phyloP scores from a whole-genome alignment of 1,284 basidiomycete genomes.

The Pholiota adiposa region DNA sequence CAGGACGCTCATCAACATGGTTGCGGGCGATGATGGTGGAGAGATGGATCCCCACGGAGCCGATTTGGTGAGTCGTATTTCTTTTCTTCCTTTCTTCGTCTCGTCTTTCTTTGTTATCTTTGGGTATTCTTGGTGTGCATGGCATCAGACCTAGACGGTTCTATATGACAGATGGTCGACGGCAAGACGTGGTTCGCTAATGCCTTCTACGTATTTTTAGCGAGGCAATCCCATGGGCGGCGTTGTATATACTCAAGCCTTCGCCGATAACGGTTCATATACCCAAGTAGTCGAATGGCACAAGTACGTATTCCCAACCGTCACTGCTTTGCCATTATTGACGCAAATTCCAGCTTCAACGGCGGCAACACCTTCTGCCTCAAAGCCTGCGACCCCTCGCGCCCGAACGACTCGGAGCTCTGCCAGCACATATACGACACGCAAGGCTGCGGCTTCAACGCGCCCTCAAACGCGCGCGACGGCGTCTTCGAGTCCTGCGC shows the following conservation, averaged over 20 bases:
- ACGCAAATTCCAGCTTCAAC: conserved; percentile 51
- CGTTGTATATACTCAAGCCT: conserved; percentile 65
- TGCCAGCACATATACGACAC: conserved; percentile 72
- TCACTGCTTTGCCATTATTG: not conserved
- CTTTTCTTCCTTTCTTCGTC: not conserved
- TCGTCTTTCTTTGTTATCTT: too few relatives aligned
- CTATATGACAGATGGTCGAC: too few relatives aligned
- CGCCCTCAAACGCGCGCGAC: conserved; percentile 61
- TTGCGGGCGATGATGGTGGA: conserved; percentile 63
- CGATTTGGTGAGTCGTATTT: conserved; percentile 48
- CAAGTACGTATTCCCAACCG: conserved; percentile 43
- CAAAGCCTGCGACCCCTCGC: conserved; percentile 64
- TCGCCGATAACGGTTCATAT: conserved; percentile 39
- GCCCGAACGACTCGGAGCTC: conserved; percentile 49
- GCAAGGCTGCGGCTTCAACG: conserved; percentile 73
- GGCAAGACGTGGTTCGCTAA: too few relatives aligned
- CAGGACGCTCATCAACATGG: conserved; percentile 63
- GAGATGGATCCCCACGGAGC: too few relatives aligned
- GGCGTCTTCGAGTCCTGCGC: conserved; percentile 63
- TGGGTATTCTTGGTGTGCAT: too few relatives aligned
- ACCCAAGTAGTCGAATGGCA: conserved; percentile 64
- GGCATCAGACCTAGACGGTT: too few relatives aligned
- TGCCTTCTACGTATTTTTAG: conserved; percentile 29
- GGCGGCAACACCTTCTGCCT: conserved; percentile 58
- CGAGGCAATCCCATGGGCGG: conserved; percentile 69